Base-by-base conservation (phyloP, 2,329 filamentous ascomycete genomes). In the Pseudopithomyces maydicus region DNA sequence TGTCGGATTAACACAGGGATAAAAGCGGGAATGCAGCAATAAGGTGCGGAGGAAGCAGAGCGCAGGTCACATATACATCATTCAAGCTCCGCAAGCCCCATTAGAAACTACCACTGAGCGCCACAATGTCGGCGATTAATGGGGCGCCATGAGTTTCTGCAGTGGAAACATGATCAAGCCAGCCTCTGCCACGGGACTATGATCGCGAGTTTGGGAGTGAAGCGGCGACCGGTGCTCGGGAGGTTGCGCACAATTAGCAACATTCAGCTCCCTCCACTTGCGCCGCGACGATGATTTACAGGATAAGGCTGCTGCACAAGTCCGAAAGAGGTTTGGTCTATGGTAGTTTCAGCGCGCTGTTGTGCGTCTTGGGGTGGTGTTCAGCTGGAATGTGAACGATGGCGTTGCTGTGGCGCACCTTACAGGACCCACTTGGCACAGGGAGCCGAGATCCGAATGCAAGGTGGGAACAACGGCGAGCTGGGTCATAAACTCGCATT, bases 331-430 rank as follows among this genome's bases (percentile, higher is more conserved):
- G 65, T 51, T 59, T 57, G 52, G 63, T 53, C 43, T 20, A 43
- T 26, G 51, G 55, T 45, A 33, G 36, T 43, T 58, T 64, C 64
- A 67, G 64, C 64, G 59, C 55, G 59, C 55, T 12, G 52, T 44
- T 43, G 52, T 51, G 47, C 32, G 55, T 61, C 58, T 59, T 61
- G 60, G 53, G 48, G 56, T 51, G 65, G 65, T 59, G 55, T 65
- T 74, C 71, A 74, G 71, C 72, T 74, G 67, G 65, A 59, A 61
- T 60, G 52, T 43, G 61, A 62, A 66, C 56, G 62, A 61, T 72
- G 72, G 71, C 71, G 71, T 70, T 55, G 52, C 52, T 65, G 68
- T 73, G 69, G 70, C 69, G 67, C 59, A 49, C 51, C 29, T 55
- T 45, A 50, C 44, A 53, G 45, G 56, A 42, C 38, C 23, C 44